phyloP scores from a whole-genome alignment of 257 asterid species.

The Craterostigma plantagineum region DNA sequence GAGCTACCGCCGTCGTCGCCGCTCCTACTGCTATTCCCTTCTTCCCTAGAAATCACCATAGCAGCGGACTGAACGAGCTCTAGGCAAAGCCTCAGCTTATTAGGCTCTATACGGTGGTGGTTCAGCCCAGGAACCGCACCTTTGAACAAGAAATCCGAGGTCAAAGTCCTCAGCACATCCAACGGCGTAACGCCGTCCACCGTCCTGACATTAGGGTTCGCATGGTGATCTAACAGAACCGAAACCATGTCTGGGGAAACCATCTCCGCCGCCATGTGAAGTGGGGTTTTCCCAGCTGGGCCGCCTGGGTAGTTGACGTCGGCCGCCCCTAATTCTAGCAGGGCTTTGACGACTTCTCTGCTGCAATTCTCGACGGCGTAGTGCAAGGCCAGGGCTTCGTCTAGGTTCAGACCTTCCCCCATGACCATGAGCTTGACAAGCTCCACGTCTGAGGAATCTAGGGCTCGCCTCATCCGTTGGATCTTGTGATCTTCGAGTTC shows the following conservation, averaged over 20 bases:
- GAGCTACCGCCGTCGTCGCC: slow-evolving; percentile 24
- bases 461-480: slow-evolving; percentile 82
- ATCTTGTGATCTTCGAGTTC: slow-evolving; percentile 87
- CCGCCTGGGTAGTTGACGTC: slow-evolving; percentile 89
- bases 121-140: slow-evolving; percentile 78
- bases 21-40: slow-evolving; percentile 33
- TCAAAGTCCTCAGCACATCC: slow-evolving; percentile 78
- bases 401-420: slow-evolving; percentile 92
- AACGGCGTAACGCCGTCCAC: slow-evolving; percentile 75
- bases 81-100: slow-evolving; percentile 66
- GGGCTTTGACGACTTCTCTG: slow-evolving; percentile 72
- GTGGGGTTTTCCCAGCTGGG: slow-evolving; percentile 72
- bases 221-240: slow-evolving; percentile 86
- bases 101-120: slow-evolving; percentile 77
- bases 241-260: slow-evolving; percentile 98
- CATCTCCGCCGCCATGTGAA: slow-evolving; percentile 85
- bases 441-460: slow-evolving; percentile 84
- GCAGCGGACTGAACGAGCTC: slow-evolving; percentile 94
- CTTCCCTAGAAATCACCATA: slow-evolving; percentile 80
- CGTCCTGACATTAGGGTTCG: slow-evolving; percentile 74
- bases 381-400: slow-evolving; percentile 69
- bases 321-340: slow-evolving; percentile 88
- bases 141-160: slow-evolving; percentile 75
- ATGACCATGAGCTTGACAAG: slow-evolving; percentile 95
- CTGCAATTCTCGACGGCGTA: slow-evolving; percentile 81